Percentiles rank a stretch among this genome's conserved stretches.
Evolutionary conservation across 1,284 basidiomycete species (phyloP).

Genomic region (Leccinum angustisporum): DNA sequence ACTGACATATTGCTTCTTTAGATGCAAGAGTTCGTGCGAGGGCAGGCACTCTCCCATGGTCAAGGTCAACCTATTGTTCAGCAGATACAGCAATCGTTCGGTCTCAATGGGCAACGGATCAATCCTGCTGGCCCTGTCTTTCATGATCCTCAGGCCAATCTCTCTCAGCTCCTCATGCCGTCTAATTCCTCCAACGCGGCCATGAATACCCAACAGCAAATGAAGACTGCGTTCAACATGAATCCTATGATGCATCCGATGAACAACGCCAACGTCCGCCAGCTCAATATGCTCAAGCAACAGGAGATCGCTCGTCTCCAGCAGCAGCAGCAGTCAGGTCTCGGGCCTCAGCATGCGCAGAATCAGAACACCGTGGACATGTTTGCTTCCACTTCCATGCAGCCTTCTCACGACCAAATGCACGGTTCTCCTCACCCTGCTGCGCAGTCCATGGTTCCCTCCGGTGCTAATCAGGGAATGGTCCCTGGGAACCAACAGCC

Average conservation of each 20-base stretch:
- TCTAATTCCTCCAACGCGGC: conserved; percentile 39
- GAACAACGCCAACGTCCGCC: conserved; percentile 38
- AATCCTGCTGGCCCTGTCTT: conserved; percentile 36
- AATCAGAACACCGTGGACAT: conserved; percentile 41
- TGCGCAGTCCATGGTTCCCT: conserved; percentile 22
- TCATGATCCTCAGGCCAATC: conserved; percentile 43
- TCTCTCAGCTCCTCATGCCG: conserved; percentile 40
- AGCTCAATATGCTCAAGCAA: conserved; percentile 50
- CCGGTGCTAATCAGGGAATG: conserved; percentile 26
- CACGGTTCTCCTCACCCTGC: conserved; percentile 50
- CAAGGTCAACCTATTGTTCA: conserved; percentile 37
- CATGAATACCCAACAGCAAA: conserved; percentile 34
- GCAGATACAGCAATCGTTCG: conserved; percentile 44
- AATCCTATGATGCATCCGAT: conserved; percentile 42
- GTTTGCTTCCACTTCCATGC: conserved; percentile 43
- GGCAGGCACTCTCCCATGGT: conserved; percentile 38
- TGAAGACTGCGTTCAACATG: conserved; percentile 32
- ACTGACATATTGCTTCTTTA: conserved; percentile 32
- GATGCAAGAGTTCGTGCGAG: conserved; percentile 52
- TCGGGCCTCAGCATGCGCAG: conserved; percentile 32
- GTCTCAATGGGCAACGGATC: conserved; percentile 34
- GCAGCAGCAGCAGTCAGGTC: conserved; percentile 29
- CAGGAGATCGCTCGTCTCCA: conserved; percentile 42
- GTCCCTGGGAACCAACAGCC: conserved; percentile 21
- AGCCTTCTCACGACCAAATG: conserved; percentile 41